Conservation (phyloP, 106 monocot species). For the Dendrobium nobile region DNA sequence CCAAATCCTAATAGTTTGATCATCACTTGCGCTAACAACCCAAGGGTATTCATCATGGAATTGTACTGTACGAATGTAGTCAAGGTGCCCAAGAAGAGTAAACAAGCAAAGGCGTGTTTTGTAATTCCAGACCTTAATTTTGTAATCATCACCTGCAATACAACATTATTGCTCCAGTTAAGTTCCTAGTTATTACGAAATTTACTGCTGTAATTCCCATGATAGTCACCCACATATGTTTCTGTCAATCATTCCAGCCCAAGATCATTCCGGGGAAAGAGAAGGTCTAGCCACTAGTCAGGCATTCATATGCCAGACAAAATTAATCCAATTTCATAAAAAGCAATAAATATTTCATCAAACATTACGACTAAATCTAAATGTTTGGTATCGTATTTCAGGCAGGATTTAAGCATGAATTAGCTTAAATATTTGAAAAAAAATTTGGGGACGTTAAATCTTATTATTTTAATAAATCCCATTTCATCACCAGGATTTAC, state of each 20-base stretch:
- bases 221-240: too few species aligned
- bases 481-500: too few species aligned
- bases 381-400: too few species aligned
- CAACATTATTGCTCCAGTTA: not conserved
- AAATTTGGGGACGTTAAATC: too few species aligned
- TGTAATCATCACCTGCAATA: constrained; percentile 66
- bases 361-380: too few species aligned
- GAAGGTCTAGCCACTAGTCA: not conserved
- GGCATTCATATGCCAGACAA: not conserved
- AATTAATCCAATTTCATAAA: not conserved
- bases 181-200: not conserved
- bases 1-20: constrained; percentile 71
- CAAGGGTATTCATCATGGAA: constrained; percentile 67
- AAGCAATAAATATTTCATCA: too few species aligned
- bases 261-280: not conserved
- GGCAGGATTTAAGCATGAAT: too few species aligned
- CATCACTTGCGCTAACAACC: constrained; percentile 68
- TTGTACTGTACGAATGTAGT: constrained; percentile 66
- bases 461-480: too few species aligned
- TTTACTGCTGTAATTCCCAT: too few species aligned
- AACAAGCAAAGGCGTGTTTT: constrained; percentile 54
- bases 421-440: too few species aligned
- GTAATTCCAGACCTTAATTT: constrained; percentile 78
- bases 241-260: not conserved
- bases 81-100: constrained; percentile 66